phyloP scores from a whole-genome alignment of 768 basidiomycete genomes.

The Lentinula detonsa region DNA sequence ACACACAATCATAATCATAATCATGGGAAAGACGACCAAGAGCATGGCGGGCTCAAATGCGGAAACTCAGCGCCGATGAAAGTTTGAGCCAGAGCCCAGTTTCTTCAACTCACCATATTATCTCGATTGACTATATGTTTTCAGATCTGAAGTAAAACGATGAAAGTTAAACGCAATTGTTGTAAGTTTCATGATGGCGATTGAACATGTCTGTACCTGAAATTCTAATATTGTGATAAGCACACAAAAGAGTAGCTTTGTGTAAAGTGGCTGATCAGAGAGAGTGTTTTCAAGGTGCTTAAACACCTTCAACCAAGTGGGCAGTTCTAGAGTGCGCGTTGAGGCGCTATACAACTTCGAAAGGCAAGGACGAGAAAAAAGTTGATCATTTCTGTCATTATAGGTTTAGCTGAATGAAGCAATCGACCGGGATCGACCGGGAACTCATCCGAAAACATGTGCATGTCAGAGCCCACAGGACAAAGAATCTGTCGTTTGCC shows the following conservation, averaged over 20 bases:
- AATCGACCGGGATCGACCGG: background rate
- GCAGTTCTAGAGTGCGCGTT: background rate
- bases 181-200: no score
- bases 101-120: background rate
- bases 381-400: background rate
- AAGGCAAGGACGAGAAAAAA: background rate
- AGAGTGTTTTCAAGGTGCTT: background rate
- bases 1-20: background rate
- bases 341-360: background rate
- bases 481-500: background rate
- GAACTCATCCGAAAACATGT: background rate
- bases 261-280: background rate
- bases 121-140: constrained; percentile 3
- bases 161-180: background rate
- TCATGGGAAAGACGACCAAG: background rate
- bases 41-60: background rate
- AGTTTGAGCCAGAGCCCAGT: constrained; percentile 3
- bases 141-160: background rate
- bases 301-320: background rate
- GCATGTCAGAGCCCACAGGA: background rate
- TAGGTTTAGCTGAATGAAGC: background rate
- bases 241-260: background rate
- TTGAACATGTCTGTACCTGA: background rate
- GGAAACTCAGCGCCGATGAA: constrained; percentile 1
- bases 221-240: background rate